Conservation (phyloP, 228 moss, liverwort and hornwort genomes). For the Sphagnum fallax region DNA sequence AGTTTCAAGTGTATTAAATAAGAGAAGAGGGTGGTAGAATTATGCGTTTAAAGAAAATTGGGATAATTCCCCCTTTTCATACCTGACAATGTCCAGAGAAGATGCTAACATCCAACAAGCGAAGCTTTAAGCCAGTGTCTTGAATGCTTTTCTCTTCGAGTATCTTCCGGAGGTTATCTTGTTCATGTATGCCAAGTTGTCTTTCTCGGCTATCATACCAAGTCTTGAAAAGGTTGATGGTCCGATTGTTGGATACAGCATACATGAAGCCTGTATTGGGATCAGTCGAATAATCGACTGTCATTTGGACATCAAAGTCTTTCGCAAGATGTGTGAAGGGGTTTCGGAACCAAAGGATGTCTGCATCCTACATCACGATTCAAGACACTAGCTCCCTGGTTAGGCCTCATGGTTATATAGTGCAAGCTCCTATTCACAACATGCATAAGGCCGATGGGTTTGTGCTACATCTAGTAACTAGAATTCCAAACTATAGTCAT, state of each 20-base stretch:
- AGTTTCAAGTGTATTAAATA: too few species aligned
- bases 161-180: constrained; percentile 43
- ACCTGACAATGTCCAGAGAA: constrained; percentile 88
- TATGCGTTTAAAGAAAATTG: too few species aligned
- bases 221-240: constrained; percentile 59
- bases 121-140: constrained; percentile 23
- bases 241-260: constrained; percentile 46
- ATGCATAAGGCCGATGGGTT: background rate
- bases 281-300: constrained; percentile 57
- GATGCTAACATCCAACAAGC: constrained; percentile 42
- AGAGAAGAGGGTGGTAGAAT: too few species aligned
- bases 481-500: background rate
- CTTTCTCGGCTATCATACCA: constrained; percentile 53
- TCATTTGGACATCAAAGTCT: constrained; percentile 66
- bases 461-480: background rate
- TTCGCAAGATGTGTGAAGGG: constrained; percentile 48
- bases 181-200: constrained; percentile 48
- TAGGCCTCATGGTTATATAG: background rate
- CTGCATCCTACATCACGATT: constrained; percentile 62
- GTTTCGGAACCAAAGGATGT: constrained; percentile 75
- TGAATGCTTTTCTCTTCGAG: constrained; percentile 19
- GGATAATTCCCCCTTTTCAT: background rate
- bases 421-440: background rate
- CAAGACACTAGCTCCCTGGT: background rate
- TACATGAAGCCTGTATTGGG: constrained; percentile 82